Evolutionary conservation across 805 yeast species (phyloP).

Genomic region (Pichia cabralensis): DNA sequence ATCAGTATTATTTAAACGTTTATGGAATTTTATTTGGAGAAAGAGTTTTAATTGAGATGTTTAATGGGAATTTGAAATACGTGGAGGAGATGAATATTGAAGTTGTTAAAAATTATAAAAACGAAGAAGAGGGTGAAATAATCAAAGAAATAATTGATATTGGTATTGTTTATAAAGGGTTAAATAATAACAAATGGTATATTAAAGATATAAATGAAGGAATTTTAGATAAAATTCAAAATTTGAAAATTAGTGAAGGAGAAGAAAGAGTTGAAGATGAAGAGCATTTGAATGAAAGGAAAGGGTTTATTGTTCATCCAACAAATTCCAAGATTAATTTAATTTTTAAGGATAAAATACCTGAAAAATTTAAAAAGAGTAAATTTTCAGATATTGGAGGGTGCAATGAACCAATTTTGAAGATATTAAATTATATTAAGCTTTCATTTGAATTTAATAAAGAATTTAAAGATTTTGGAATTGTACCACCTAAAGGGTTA

Average conservation of each 20-base stretch:
- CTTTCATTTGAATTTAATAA: conserved; percentile 74
- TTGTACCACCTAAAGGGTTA: conserved; percentile 87
- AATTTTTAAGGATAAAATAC: conserved; percentile 27
- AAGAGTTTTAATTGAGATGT: conserved; percentile 33
- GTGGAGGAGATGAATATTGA: conserved; percentile 14
- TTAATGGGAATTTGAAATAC: conserved; percentile 38
- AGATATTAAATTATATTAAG: conserved; percentile 57
- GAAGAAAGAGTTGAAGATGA: background rate
- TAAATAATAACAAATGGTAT: conserved; percentile 11
- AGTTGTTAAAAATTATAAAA: conserved; percentile 1
- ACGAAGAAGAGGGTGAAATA: too few species aligned
- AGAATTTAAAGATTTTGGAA: conserved; percentile 74
- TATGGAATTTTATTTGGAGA: conserved; percentile 23
- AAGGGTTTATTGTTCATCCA: conserved; percentile 22
- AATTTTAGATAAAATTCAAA: conserved; percentile 23
- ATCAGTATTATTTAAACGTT: conserved; percentile 13
- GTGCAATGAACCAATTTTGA: conserved; percentile 47
- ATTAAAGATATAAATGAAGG: conserved; percentile 6
- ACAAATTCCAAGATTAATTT: conserved; percentile 25
- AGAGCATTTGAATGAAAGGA: conserved; percentile 1
- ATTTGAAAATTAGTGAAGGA: conserved; percentile 9
- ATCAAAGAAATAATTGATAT: conserved; percentile 38
- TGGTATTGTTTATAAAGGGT: conserved; percentile 54
- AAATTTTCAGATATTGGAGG: conserved; percentile 60
- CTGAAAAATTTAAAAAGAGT: conserved; percentile 30